Evolutionary conservation across 2,329 filamentous ascomycete species (phyloP), one percentile per base, ranked within the genome.

Genomic region (Xylariaceae sp.): DNA sequence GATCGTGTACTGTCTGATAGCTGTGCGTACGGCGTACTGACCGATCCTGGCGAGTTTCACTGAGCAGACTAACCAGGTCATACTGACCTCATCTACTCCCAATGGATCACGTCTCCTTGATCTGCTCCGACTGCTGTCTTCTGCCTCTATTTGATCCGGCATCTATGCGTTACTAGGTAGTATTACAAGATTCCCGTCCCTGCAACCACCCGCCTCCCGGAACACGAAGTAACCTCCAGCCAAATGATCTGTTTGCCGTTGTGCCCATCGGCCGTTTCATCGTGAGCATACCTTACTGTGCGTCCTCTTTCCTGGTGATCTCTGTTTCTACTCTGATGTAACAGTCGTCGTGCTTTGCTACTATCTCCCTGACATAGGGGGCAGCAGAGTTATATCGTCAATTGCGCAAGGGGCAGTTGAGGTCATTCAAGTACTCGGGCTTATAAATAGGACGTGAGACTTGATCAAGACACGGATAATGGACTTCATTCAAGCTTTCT

Each of bases 181-280:
- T 23, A 51, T 34, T 51, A 23, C 49, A n/a, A 51, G 49, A 51
- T 51, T 51, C 47, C 23, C 23, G 23, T 30, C 23, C 49, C 61
- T 69, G 68, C 60, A 37, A 57, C 59, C 42, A 67, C 63, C 68
- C 68, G 67, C 34, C 51, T 54, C 15, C 49, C 44, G 62, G 57
- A 63, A 54, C 63, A 66, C 60, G 57, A 62, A 47, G 50, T 63
- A 56, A 51, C 58, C 39, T 50, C 51, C 59, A 52, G 53, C 51
- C 62, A 48, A 65, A 58, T 61, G 56, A 54, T 51, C 53, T 64
- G 65, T 68, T 68, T 66, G 67, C 61, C 54, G 57, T 60, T 57
- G 61, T 62, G 56, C 58, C 51, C 58, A 53, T 18, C 11, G 53
- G 37, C 48, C 50, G 39, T 49, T 50, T 57, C 42, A 45, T 53